A percentile compares a stretch with the other conserved stretches of the same genome.
Conservation (phyloP, 2,329 filamentous ascomycete genomes). For the Macrophomina phaseolina region DNA sequence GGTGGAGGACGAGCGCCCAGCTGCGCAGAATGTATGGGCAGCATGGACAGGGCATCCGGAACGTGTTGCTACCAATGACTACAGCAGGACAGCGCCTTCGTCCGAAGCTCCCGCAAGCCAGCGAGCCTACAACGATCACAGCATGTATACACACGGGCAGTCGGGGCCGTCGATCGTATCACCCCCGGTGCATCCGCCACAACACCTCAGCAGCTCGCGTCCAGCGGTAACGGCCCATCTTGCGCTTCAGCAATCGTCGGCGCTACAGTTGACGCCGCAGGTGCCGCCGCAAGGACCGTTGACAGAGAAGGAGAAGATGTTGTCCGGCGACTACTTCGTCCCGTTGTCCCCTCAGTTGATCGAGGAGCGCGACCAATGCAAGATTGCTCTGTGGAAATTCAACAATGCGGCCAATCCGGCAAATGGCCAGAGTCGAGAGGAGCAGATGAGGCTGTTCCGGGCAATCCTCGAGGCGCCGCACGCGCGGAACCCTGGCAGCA, state of each 20-base stretch:
- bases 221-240: conserved; percentile 50
- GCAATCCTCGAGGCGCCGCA: conserved; percentile 71
- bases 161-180: conserved; percentile 27
- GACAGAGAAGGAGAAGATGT: conserved; percentile 90
- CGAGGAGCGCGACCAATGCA: conserved; percentile 84
- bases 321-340: conserved; percentile 77
- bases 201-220: conserved; percentile 26
- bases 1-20: conserved; percentile 49
- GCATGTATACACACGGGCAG: not conserved
- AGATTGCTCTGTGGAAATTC: conserved; percentile 80
- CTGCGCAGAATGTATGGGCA: conserved; percentile 32
- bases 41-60: conserved; percentile 33
- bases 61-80: not conserved
- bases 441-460: conserved; percentile 72
- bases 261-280: not conserved
- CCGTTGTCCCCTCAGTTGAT: conserved; percentile 79
- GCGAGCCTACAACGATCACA: conserved; percentile 35
- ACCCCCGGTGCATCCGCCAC: conserved; percentile 33
- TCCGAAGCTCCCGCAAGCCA: conserved; percentile 5
- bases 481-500: conserved; percentile 50
- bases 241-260: conserved; percentile 38
- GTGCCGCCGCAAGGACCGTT: conserved; percentile 32
- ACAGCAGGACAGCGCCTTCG: not conserved
- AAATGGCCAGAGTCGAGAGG: conserved; percentile 65
- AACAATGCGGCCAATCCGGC: conserved; percentile 72